A percentile compares a stretch with the other conserved stretches of the same genome.
phyloP scores from a whole-genome alignment of 306 rosid genomes.

The Myrica gale region DNA sequence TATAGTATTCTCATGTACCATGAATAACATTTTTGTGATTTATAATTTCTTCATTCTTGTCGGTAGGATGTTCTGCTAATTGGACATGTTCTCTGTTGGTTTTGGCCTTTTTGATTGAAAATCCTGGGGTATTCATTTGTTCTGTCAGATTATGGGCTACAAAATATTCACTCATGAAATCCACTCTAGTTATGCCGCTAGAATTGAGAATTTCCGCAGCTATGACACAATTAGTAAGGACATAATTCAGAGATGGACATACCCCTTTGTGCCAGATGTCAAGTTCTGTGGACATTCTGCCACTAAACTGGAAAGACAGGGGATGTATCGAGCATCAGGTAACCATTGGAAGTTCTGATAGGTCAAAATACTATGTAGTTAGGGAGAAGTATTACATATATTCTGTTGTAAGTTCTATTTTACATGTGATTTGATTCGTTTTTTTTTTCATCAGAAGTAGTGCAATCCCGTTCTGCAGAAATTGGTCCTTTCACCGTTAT shows the following conservation, averaged over 20 bases:
- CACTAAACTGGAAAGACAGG: constrained; percentile 78
- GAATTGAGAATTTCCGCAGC: constrained; percentile 94
- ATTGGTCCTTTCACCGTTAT: constrained; percentile 81
- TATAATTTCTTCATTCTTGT: constrained; percentile 13
- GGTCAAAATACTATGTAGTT: background rate
- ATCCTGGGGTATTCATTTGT: constrained; percentile 29
- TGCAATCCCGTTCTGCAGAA: constrained; percentile 77
- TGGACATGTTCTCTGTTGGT: constrained; percentile 17
- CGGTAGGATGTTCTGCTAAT: constrained; percentile 14
- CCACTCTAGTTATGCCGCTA: constrained; percentile 88
- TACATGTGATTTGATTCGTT: constrained; percentile 25
- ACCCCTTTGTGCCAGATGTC: constrained; percentile 93
- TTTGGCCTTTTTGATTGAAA: constrained; percentile 25
- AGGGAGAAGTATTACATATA: background rate
- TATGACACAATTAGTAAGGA: constrained; percentile 92
- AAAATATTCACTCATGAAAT: constrained; percentile 91
- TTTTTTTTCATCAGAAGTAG: constrained; percentile 52
- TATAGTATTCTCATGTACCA: background rate
- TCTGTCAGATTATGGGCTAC: constrained; percentile 92
- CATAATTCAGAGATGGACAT: constrained; percentile 97
- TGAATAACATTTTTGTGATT: constrained; percentile 1
- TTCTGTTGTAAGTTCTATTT: constrained; percentile 10
- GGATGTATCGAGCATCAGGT: constrained; percentile 94
- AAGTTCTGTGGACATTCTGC: constrained; percentile 63
- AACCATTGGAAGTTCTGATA: constrained; percentile 24